A percentile compares a stretch with the other conserved stretches of the same genome.
phyloP scores from a whole-genome alignment of 179 eudicot genomes.

The Sideroxylon spinosum region DNA sequence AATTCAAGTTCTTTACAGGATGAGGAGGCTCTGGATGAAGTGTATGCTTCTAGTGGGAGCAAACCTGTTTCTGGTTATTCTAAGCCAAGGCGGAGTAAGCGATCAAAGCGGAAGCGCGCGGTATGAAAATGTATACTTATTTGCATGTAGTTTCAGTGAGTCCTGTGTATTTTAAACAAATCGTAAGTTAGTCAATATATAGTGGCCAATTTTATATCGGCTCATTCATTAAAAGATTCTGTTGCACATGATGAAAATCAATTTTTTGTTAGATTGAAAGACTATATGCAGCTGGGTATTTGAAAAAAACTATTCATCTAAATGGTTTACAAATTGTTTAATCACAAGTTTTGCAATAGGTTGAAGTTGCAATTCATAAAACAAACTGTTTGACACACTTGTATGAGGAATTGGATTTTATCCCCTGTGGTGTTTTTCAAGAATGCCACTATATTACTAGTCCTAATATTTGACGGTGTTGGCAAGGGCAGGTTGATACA shows the following conservation, averaged over 20 bases:
- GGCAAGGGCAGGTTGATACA: neutral
- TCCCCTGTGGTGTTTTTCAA: neutral
- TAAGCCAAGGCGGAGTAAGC: conserved; percentile 71
- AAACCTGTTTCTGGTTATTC: conserved; percentile 61
- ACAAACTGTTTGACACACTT: neutral
- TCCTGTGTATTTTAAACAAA: conserved; percentile 35
- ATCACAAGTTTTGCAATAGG: neutral
- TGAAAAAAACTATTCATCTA: neutral
- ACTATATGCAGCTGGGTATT: neutral
- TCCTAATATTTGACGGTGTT: conserved; percentile 1
- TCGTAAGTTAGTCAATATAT: conserved; percentile 35
- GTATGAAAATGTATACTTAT: conserved; percentile 45
- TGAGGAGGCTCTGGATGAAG: conserved; percentile 60
- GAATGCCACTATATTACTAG: neutral
- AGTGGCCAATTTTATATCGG: conserved; percentile 36
- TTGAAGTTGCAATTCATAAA: neutral
- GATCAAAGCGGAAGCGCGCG: conserved; percentile 83
- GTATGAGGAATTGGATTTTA: neutral
- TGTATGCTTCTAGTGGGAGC: conserved; percentile 53
- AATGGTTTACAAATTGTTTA: neutral
- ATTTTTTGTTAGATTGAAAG: conserved; percentile 10
- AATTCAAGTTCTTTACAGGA: conserved; percentile 23
- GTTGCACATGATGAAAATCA: conserved; percentile 10
- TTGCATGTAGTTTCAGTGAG: conserved; percentile 40
- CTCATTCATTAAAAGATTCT: conserved; percentile 10